phyloP scores from a whole-genome alignment of 495 filamentous ascomycete genomes.

The Podospora pseudoanserina region DNA sequence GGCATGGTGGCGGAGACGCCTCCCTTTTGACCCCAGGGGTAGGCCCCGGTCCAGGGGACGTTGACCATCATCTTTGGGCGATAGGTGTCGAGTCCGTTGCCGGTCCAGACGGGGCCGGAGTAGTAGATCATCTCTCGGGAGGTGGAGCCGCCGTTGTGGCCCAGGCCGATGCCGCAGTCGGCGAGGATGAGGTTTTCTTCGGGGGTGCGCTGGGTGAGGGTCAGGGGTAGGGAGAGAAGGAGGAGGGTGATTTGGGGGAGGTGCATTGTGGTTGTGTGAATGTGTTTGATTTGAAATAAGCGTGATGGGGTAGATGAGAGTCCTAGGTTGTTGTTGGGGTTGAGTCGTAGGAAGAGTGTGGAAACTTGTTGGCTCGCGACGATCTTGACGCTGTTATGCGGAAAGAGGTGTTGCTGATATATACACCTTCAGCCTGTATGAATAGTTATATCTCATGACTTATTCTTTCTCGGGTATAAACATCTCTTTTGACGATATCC shows the following conservation, averaged over 20 bases:
- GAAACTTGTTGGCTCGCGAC: too few species aligned
- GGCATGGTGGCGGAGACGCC: slow-evolving; percentile 9
- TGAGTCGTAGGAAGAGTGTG: too few species aligned
- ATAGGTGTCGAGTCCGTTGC: neutral
- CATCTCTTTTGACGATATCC: neutral
- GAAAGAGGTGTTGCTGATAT: too few species aligned
- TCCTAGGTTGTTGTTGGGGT: too few species aligned
- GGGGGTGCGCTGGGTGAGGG: slow-evolving; percentile 6
- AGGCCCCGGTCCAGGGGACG: slow-evolving; percentile 12
- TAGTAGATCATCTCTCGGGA: slow-evolving; percentile 15
- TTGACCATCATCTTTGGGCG: slow-evolving; percentile 11
- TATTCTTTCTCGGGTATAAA: too few species aligned
- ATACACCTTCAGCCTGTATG: too few species aligned
- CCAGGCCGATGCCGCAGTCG: slow-evolving; percentile 12
- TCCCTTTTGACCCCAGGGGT: slow-evolving; percentile 10
- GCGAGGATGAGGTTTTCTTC: slow-evolving; percentile 10
- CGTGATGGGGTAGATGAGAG: too few species aligned
- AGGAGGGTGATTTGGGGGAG: neutral
- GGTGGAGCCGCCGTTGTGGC: slow-evolving; percentile 10
- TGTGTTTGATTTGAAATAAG: too few species aligned
- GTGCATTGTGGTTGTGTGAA: neutral
- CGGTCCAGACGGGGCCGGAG: slow-evolving; percentile 7
- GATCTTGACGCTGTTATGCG: too few species aligned
- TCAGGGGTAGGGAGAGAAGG: neutral
- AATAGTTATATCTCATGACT: too few species aligned